Evolutionary conservation across 495 filamentous ascomycete species (phyloP), one percentile per base, ranked within the genome.

Genomic region (Annulohypoxylon stygium): DNA sequence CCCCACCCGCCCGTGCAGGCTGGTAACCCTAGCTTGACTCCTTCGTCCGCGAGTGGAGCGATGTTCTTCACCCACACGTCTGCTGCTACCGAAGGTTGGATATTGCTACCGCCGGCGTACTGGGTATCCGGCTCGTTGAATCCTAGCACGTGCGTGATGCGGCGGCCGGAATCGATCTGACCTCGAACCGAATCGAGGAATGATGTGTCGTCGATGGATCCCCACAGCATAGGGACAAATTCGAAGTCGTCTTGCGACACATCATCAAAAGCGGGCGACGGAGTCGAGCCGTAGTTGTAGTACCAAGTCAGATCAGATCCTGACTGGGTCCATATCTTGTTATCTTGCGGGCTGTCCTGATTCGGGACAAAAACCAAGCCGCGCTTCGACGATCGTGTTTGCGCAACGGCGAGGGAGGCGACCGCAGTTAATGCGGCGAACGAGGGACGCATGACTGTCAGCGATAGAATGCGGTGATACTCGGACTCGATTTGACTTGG

Each of bases 221-320:
- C 92, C 90, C 90, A 94, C 34, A 93, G 85, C 92, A 93, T 93
- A 34, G 92, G 92, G n/a, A 95, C 90, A 74, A 93, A 95, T 75
- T 92, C 81, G 70, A 93, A 86, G 0, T 83, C 65, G 73, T 78
- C 70, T 71, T 88, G 80, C 7, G 81, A 48, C 50, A 78, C 59
- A 61, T 80, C 79, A 33, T 75, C 59, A 79, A 85, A 88, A 26
- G 78, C 78, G 0, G 83, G 45, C 9, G 90, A 87, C 26, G 90
- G 90, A 2, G 75, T 74, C 50, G 83, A 72, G 14, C 73, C 70
- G 80, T 94, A 94, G 81, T 93, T 93, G 86, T 94, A 94, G 82
- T 95, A 95, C 92, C 92, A 95, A 1, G 89, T 93, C 70, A 94
- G 76, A 58, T 87, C 86, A 7, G 86, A 87, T 33, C 75, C 78